Evolutionary conservation across 768 basidiomycete species (phyloP), one percentile per base, ranked within the genome.

Genomic region (Phylloporus sp.): DNA sequence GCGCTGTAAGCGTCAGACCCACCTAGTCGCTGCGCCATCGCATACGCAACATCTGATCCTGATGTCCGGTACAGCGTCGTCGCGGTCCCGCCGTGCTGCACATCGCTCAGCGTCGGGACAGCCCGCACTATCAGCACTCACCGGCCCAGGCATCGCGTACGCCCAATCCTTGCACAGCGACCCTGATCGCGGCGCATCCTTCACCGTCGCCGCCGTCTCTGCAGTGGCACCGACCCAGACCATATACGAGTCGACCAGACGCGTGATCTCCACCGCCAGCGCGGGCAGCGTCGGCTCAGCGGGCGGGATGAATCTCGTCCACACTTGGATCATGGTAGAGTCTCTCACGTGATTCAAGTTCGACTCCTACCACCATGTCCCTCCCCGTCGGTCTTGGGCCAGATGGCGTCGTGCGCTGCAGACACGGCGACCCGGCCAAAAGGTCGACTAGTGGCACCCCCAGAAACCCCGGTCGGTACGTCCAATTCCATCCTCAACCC

Each of bases 21-120:
- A 91, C 90, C 88, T 65, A 92, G 75, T 65, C 91, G 81, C 69
- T 83, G 84, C 42, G 87, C 85, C 84, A 93, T 89, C 52, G 84
- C 72, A 56, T 82, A 69, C 45, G 88, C 81, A 20, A 78, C 72
- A 67, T 89, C 88, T 45, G 80, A 79, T 52, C 71, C 73, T 27
- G 79, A 72, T 24, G 81, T 74, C 53, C 85, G 79, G 70, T 85
- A 85, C 57, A 91, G 69, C 54, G 79, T 73, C 29, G 86, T 87
- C 38, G 79, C 84, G 34, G 82, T 72, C 32, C 57, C 58, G n/a
- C 5, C 31, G 29, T 51, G 41, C 53, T 51, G 45, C 45, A 13
- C 16, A 4, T 5, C 28, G 23, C 49, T 58, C 34, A 61, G 56
- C 26, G 22, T 16, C n/a, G 27, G n/a, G 24, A 13, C n/a, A 34